phyloP scores from a whole-genome alignment of 148 eudicot genomes.

The Amaranthus hypochondriacus region DNA sequence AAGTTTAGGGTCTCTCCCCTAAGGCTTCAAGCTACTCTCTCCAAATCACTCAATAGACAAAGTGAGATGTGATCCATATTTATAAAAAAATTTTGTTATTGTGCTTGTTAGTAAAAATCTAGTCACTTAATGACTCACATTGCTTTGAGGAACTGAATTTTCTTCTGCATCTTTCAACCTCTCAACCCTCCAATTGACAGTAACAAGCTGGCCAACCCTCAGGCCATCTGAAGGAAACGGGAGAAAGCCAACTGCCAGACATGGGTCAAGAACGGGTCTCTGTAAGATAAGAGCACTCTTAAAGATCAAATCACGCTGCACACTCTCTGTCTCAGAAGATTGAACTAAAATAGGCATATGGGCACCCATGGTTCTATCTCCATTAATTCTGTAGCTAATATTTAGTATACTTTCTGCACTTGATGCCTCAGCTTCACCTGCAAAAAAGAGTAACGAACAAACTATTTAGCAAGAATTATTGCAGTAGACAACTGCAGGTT shows the following conservation, averaged over 20 bases:
- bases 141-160: conserved; percentile 33
- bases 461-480: conserved; percentile 3
- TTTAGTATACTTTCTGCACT: conserved; percentile 60
- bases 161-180: conserved; percentile 67
- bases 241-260: conserved; percentile 95
- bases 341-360: conserved; percentile 58
- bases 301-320: conserved; percentile 45
- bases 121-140: conserved; percentile 37
- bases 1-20: neutral
- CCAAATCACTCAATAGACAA: neutral
- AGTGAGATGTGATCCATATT: neutral
- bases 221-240: conserved; percentile 85
- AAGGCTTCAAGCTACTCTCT: neutral
- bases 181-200: conserved; percentile 93
- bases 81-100: neutral
- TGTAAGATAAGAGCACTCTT: conserved; percentile 78
- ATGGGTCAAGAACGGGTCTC: conserved; percentile 91
- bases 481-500: neutral
- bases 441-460: conserved; percentile 3
- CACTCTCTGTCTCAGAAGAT: conserved; percentile 30
- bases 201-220: conserved; percentile 83
- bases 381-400: conserved; percentile 64
- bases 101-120: neutral
- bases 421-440: conserved; percentile 53
- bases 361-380: conserved; percentile 72